Evolutionary conservation across 129 eudicot genomes (phyloP).

Genomic region (Pittosporum tobira): DNA sequence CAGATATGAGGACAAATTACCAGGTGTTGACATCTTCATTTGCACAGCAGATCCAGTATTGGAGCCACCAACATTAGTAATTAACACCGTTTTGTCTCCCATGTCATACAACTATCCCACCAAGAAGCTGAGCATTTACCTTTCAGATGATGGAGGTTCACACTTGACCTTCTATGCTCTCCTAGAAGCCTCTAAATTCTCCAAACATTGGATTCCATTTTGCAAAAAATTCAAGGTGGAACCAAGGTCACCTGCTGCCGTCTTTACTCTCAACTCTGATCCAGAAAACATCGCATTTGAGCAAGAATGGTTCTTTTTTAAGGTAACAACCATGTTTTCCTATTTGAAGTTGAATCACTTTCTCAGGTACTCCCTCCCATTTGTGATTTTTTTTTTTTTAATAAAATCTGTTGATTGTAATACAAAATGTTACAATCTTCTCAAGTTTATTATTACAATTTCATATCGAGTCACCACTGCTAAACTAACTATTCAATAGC

Average conservation of each 20-base stretch:
- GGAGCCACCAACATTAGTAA: constrained; percentile 43
- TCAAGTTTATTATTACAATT: no score
- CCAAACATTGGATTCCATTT: constrained; percentile 40
- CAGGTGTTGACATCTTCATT: constrained; percentile 35
- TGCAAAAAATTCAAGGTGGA: constrained; percentile 34
- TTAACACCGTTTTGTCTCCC: constrained; percentile 36
- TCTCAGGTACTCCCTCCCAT: no score
- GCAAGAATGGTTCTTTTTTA: constrained; percentile 16
- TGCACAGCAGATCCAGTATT: constrained; percentile 42
- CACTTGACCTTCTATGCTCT: constrained; percentile 41
- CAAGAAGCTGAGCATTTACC: constrained; percentile 31
- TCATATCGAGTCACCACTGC: no score
- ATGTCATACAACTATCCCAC: constrained; percentile 44
- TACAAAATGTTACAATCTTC: no score
- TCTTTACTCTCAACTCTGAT: constrained; percentile 15
- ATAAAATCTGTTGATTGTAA: no score
- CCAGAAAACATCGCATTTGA: not conserved
- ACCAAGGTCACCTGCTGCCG: constrained; percentile 37
- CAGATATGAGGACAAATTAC: constrained; percentile 36
- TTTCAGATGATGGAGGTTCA: constrained; percentile 52
- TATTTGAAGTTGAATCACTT: not conserved
- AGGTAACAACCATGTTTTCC: constrained; percentile 16
- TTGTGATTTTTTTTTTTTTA: no score
- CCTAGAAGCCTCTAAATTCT: constrained; percentile 37
- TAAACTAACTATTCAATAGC: no score